A percentile compares a stretch with the other conserved stretches of the same genome.
These are phyloP conservation scores for Amylocystis lapponica DNA, from an alignment of 768 basidiomycete species.

Conservation along the genomic window DNA sequence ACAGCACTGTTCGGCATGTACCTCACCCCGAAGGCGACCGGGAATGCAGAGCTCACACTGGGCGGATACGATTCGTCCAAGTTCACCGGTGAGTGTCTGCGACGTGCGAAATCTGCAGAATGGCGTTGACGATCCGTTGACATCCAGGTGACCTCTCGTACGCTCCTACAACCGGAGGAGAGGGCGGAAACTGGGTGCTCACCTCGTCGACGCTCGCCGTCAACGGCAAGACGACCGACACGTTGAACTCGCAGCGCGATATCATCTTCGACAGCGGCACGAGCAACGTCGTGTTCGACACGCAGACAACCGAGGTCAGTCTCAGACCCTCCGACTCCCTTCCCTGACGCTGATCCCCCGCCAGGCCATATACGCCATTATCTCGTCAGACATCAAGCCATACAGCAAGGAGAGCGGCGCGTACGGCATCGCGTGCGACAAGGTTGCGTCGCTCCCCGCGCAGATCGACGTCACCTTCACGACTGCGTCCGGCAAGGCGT, in stretches of 20 bases:
- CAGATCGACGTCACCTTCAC: conserved; percentile 49
- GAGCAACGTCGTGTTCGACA: conserved; percentile 47
- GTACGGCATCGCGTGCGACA: conserved; percentile 42
- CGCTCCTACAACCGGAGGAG: conserved; percentile 33
- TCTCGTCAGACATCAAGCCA: conserved; percentile 51
- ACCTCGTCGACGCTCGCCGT: conserved; percentile 40
- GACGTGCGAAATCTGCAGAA: too few species aligned
- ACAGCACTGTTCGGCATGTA: conserved; percentile 47
- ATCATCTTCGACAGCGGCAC: conserved; percentile 56
- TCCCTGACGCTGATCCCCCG: background rate
- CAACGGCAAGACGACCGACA: conserved; percentile 43
- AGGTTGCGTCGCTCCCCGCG: conserved; percentile 42
- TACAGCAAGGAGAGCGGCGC: conserved; percentile 45
- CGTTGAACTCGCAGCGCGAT: conserved; percentile 32
- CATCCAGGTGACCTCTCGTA: conserved; percentile 40
- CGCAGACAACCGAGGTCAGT: conserved; percentile 42
- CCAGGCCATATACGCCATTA: conserved; percentile 52
- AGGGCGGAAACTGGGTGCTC: conserved; percentile 38
- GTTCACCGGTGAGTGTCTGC: conserved; percentile 39
- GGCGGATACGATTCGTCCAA: conserved; percentile 49
- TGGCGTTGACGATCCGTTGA: too few species aligned
- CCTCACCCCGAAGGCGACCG: conserved; percentile 34
- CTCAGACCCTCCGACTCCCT: background rate
- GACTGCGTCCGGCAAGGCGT: conserved; percentile 37
- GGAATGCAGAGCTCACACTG: conserved; percentile 43